A percentile compares a stretch with the other conserved stretches of the same genome.
phyloP scores from a whole-genome alignment of 768 basidiomycete genomes.

The Lanmaoa rubissima region DNA sequence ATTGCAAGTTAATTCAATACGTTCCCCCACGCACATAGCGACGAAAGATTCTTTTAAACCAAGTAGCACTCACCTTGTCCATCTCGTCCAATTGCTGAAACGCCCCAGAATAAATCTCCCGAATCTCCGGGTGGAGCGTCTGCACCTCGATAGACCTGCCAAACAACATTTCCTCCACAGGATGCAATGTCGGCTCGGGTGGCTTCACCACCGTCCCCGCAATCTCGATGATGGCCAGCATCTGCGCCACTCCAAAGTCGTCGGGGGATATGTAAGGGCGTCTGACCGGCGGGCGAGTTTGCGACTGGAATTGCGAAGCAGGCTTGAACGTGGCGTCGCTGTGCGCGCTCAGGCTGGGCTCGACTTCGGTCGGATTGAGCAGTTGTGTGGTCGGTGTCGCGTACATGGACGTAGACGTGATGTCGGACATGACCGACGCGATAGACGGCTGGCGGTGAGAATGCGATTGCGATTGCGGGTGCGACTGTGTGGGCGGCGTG shows the following conservation, averaged over 20 bases:
- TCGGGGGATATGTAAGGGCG: constrained; percentile 60
- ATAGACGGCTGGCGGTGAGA: constrained; percentile 64
- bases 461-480: constrained; percentile 25
- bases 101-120: constrained; percentile 66
- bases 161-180: constrained; percentile 74
- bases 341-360: neutral
- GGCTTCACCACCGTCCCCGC: constrained; percentile 43
- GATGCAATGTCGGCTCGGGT: constrained; percentile 44
- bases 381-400: constrained; percentile 41
- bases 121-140: constrained; percentile 64
- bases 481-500: constrained; percentile 25
- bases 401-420: constrained; percentile 42
- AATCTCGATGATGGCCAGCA: constrained; percentile 86
- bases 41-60: neutral
- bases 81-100: constrained; percentile 77
- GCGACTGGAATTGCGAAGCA: neutral
- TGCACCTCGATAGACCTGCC: constrained; percentile 61
- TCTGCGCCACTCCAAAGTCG: constrained; percentile 82
- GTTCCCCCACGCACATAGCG: no score
- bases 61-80: constrained; percentile 58
- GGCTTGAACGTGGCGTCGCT: constrained; percentile 30
- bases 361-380: constrained; percentile 23
- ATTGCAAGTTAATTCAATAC: neutral
- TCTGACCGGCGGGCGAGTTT: constrained; percentile 29
- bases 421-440: constrained; percentile 70